These are phyloP conservation scores for Acephala macrosclerotiorum DNA, from an alignment of 2,329 filamentous ascomycete species.

Conservation along the genomic window DNA sequence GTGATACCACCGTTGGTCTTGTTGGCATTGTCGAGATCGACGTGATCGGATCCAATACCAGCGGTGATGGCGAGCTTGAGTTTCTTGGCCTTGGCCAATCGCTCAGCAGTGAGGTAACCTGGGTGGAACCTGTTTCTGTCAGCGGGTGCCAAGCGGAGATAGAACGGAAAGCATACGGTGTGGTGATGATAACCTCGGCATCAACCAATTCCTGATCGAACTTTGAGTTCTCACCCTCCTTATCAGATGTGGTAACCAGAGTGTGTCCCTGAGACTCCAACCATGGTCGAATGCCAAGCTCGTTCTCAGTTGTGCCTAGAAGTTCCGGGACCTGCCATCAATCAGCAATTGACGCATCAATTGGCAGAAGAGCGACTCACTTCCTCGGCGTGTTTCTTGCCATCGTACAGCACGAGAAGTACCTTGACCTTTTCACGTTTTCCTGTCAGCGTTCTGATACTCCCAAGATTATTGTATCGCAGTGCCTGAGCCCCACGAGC, in stretches of 20 bases:
- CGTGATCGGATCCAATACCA: conserved; percentile 97
- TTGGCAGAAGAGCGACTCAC: conserved; percentile 45
- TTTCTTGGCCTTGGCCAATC: conserved; percentile 97
- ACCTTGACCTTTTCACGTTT: conserved; percentile 80
- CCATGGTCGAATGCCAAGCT: conserved; percentile 97
- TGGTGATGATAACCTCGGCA: conserved; percentile 98
- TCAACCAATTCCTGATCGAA: conserved; percentile 97
- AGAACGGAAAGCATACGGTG: conserved; percentile 68
- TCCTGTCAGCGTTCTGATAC: conserved; percentile 44
- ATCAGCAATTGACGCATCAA: conserved; percentile 29
- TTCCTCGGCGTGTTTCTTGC: conserved; percentile 83
- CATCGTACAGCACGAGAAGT: conserved; percentile 93
- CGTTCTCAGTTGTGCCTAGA: conserved; percentile 91
- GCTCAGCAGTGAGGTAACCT: conserved; percentile 95
- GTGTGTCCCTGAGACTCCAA: conserved; percentile 97
- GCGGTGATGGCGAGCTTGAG: conserved; percentile 97
- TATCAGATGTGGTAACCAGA: conserved; percentile 95
- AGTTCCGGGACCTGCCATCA: conserved; percentile 71
- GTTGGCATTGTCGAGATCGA: conserved; percentile 92
- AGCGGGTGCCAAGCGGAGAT: conserved; percentile 7
- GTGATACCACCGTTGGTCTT: conserved; percentile 97
- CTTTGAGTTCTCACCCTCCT: conserved; percentile 90
- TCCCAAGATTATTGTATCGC: conserved; percentile 36
- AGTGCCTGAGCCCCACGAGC: conserved; percentile 31
- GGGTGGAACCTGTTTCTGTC: conserved; percentile 81